phyloP scores from a whole-genome alignment of 1,139 yeast genomes.

The Magnusiomyces suaveolens region DNA sequence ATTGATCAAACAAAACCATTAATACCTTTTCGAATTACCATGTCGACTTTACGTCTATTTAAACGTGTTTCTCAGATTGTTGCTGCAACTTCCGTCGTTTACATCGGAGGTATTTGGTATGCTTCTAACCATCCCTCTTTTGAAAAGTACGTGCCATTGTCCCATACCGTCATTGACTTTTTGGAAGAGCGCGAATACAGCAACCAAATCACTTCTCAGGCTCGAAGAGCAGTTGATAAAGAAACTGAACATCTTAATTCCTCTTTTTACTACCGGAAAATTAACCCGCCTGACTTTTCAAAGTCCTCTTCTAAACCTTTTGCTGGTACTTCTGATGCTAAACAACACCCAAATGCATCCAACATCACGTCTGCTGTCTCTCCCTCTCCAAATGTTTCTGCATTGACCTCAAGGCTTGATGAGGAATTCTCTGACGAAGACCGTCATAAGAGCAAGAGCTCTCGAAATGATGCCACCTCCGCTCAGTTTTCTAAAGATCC shows the following conservation, averaged over 20 bases:
- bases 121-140: slow-evolving; percentile 12
- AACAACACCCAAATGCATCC: not conserved
- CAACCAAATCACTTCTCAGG: slow-evolving; percentile 15
- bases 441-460: not conserved
- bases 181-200: slow-evolving; percentile 25
- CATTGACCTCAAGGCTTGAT: slow-evolving; percentile 7
- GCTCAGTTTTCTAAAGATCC: slow-evolving; percentile 21
- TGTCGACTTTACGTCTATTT: slow-evolving; percentile 3
- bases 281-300: not conserved
- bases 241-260: slow-evolving; percentile 10
- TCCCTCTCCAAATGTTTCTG: slow-evolving; percentile 1
- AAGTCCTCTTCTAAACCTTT: not conserved
- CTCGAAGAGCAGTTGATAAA: slow-evolving; percentile 14
- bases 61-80: slow-evolving; percentile 7
- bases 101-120: slow-evolving; percentile 11
- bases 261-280: slow-evolving; percentile 9
- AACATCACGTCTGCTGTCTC: slow-evolving; percentile 5
- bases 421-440: slow-evolving; percentile 6
- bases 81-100: slow-evolving; percentile 3
- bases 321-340: not conserved
- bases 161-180: slow-evolving; percentile 20
- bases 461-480: slow-evolving; percentile 9
- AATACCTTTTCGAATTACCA: not conserved
- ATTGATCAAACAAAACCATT: too few relatives aligned
- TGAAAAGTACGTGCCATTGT: slow-evolving; percentile 23